These are phyloP conservation scores for Atractiella rhizophila DNA, from an alignment of 768 basidiomycete species.

Conservation along the genomic window DNA sequence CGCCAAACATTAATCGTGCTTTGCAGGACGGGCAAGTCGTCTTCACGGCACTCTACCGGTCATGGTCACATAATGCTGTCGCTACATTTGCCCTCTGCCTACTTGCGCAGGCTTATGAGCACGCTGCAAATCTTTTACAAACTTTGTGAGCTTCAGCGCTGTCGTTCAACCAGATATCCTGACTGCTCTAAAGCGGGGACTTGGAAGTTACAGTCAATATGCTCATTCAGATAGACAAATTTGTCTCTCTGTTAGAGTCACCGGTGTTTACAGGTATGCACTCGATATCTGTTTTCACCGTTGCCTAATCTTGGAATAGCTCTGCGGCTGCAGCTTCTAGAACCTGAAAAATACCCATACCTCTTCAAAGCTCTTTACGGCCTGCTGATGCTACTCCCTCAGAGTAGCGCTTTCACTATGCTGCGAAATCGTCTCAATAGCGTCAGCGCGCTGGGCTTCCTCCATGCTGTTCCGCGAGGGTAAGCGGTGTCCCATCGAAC, in stretches of 20 bases:
- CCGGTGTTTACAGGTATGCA: conserved; percentile 85
- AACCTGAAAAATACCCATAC: conserved; percentile 87
- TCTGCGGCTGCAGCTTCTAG: conserved; percentile 65
- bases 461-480: conserved; percentile 72
- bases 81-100: conserved; percentile 88
- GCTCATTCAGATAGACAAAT: conserved; percentile 85
- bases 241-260: conserved; percentile 91
- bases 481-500: conserved; percentile 22
- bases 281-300: conserved; percentile 28
- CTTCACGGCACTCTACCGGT: conserved; percentile 77
- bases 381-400: conserved; percentile 82
- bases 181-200: conserved; percentile 40
- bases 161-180: conserved; percentile 26
- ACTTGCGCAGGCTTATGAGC: conserved; percentile 92
- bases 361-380: conserved; percentile 96
- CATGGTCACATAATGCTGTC: conserved; percentile 97
- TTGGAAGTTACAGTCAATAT: conserved; percentile 85
- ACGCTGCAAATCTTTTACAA: conserved; percentile 79
- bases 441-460: conserved; percentile 78
- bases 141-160: conserved; percentile 46
- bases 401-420: conserved; percentile 86
- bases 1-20: not conserved
- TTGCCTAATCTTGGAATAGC: conserved; percentile 13
- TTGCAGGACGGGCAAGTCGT: conserved; percentile 65
- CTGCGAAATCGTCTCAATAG: conserved; percentile 79